Conservation (phyloP, 1,284 basidiomycete species). For the Amylostereum areolatum region DNA sequence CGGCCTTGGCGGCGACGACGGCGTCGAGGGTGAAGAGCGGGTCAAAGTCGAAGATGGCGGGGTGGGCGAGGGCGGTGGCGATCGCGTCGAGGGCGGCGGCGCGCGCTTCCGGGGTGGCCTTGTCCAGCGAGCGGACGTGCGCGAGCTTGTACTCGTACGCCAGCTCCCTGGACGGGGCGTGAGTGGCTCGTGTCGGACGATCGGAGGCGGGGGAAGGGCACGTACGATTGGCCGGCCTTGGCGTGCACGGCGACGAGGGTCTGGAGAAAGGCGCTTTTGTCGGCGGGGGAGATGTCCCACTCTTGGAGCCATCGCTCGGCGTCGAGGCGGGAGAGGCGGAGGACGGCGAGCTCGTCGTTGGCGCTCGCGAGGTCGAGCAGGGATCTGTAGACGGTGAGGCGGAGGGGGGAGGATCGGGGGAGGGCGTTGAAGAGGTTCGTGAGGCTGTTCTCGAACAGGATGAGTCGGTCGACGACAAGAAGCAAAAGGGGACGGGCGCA, state of each 20-base stretch:
- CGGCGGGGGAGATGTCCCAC: conserved; percentile 66
- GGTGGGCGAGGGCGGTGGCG: conserved; percentile 62
- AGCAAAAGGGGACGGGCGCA: conserved; percentile 25
- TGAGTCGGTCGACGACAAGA: conserved; percentile 2
- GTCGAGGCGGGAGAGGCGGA: conserved; percentile 57
- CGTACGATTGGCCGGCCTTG: conserved; percentile 52
- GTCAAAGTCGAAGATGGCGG: conserved; percentile 76
- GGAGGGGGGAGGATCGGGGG: conserved; percentile 63
- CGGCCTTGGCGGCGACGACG: conserved; percentile 61
- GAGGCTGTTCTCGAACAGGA: conserved; percentile 57
- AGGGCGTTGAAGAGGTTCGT: conserved; percentile 86
- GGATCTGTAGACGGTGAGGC: conserved; percentile 59
- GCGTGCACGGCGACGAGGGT: conserved; percentile 59
- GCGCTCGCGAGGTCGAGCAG: conserved; percentile 62
- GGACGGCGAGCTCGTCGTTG: conserved; percentile 65
- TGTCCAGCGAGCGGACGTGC: conserved; percentile 54
- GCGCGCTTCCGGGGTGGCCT: conserved; percentile 43
- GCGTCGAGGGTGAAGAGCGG: conserved; percentile 74
- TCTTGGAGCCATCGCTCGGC: conserved; percentile 74
- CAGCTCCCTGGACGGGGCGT: conserved; percentile 33
- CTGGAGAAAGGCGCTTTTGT: conserved; percentile 70
- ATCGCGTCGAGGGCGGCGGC: conserved; percentile 58
- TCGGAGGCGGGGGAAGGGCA: conserved; percentile 10
- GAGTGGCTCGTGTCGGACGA: not conserved
- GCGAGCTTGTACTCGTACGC: conserved; percentile 62